Evolutionary conservation across 257 asterid species (phyloP), one percentile per base, ranked within the genome.

Genomic region (Oldenlandia corymbosa): DNA sequence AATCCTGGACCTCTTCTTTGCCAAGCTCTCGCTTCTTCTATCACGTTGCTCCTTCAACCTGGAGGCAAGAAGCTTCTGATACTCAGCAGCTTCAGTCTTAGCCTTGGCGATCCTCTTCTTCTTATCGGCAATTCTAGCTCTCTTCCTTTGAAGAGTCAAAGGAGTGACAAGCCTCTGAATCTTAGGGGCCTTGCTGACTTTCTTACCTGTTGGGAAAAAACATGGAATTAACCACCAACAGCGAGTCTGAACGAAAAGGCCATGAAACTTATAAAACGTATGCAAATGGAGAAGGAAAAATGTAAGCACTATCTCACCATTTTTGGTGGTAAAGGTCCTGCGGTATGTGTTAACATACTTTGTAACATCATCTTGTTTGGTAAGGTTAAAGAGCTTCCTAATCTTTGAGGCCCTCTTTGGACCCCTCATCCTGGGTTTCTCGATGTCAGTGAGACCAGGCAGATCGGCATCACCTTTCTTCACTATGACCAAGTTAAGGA

Each of bases 371-470:
- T 85, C 94, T 6, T 85, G 88, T 82, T 85, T 85, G 23, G 83
- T 73, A 20, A 85, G 85, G 76, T 83, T 86, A 68, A 86, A 86
- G 31, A 86, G 88, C 80, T 86, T 86, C 60, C 94, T 78, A 67
- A 86, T 86, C 78, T 86, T 86, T 2, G 90, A 83, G 48, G 94
- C 94, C 79, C 94, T 83, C 79, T 85, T 85, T 3, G 94, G 94
- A 49, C 94, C 94, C 58, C 94, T 83, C 94, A 85, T 85, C 75
- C 94, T 79, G 1, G 94, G 94, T 71, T 86, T 86, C 82, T 86
- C 94, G 5, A 64, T 65, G 67, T 86, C 94, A 21, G 94, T 86
- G 16, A 86, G 76, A 1, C 94, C 94, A 1, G 94, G 94, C 27
- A 86, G 76, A 27, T 83, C 94, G 46, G 72, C 81, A 10, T 83